Conservation (phyloP, 2,329 filamentous ascomycete species). For the Grosmannia clavigera region DNA sequence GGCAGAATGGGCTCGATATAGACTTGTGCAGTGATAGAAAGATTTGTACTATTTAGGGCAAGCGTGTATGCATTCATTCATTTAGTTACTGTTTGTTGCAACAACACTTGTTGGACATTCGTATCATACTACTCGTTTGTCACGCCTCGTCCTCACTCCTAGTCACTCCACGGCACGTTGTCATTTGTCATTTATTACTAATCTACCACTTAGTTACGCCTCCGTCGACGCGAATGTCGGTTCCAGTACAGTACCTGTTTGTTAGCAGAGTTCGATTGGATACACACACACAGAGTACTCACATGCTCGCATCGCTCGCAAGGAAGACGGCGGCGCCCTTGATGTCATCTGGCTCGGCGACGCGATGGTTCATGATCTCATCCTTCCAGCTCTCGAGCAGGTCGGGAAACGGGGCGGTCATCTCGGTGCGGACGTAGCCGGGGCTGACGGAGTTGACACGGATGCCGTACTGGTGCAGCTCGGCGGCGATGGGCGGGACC, state of each 20-base stretch:
- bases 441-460: constrained; percentile 55
- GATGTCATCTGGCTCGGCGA: constrained; percentile 46
- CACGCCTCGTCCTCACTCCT: no score
- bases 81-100: no score
- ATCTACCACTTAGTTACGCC: constrained; percentile 11
- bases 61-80: no score
- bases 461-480: constrained; percentile 49
- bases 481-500: constrained; percentile 46
- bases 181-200: not conserved
- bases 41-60: no score
- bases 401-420: constrained; percentile 60
- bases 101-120: no score
- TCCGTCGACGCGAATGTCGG: constrained; percentile 9
- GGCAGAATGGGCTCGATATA: no score
- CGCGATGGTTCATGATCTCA: constrained; percentile 59
- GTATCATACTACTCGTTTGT: no score
- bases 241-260: constrained; percentile 7
- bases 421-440: constrained; percentile 56
- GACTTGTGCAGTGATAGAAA: no score
- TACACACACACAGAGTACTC: not conserved
- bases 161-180: no score
- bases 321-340: constrained; percentile 49
- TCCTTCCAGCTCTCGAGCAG: constrained; percentile 48
- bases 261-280: not conserved
- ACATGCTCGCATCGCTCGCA: constrained; percentile 44